A percentile compares a stretch with the other conserved stretches of the same genome.
Evolutionary conservation across 257 asterid genomes (phyloP).

Genomic region (Plantago elongata): DNA sequence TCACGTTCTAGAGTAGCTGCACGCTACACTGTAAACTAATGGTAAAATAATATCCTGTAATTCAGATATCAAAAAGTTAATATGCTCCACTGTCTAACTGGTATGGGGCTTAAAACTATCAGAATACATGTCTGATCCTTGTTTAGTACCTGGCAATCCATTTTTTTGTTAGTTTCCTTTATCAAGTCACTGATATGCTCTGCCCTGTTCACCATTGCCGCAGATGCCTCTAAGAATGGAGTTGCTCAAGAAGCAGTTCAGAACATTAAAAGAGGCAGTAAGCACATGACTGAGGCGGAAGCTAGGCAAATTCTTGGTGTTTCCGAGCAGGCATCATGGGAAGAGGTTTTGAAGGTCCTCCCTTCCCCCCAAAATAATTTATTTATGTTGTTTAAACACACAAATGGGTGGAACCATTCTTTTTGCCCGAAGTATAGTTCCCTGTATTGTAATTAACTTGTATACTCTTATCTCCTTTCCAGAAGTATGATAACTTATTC

Average conservation of each 20-base stretch:
- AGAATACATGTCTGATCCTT: too few species aligned
- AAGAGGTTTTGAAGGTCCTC: constrained; percentile 58
- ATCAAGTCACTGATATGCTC: not conserved
- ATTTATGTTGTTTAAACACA: not conserved
- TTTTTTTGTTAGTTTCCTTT: too few species aligned
- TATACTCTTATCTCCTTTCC: constrained; percentile 11
- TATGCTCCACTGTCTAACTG: too few species aligned
- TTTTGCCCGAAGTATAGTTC: not conserved
- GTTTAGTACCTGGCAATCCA: too few species aligned
- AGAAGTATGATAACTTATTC: constrained; percentile 58
- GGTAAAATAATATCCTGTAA: too few species aligned
- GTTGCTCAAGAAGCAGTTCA: constrained; percentile 72
- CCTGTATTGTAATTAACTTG: constrained; percentile 1
- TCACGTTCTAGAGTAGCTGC: too few species aligned
- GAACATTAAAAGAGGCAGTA: constrained; percentile 47
- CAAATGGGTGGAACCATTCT: not conserved
- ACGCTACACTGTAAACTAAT: too few species aligned
- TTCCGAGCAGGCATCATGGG: constrained; percentile 63
- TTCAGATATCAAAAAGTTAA: too few species aligned
- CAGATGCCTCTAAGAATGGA: constrained; percentile 72
- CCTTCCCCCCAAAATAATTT: not conserved
- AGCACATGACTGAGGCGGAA: constrained; percentile 62
- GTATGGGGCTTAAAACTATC: too few species aligned
- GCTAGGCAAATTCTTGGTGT: constrained; percentile 79
- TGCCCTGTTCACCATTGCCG: not conserved